Conservation (phyloP, 129 eudicot species). For the Chrysanthemum makinoi region DNA sequence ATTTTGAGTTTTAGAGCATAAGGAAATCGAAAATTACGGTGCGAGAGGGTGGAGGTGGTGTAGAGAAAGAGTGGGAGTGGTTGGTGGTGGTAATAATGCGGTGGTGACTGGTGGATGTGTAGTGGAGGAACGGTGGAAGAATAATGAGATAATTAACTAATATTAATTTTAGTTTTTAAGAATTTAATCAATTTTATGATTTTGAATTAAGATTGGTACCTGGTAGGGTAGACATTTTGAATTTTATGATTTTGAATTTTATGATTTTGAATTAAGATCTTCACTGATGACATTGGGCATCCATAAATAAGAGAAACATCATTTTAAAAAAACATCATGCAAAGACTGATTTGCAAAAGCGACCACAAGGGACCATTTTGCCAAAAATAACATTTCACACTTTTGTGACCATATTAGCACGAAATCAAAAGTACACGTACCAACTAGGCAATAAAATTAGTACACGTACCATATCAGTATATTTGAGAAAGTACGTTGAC, state of each 20-base stretch:
- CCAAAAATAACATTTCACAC: too few relatives aligned
- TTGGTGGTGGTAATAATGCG: conserved; percentile 14
- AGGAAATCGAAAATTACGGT: conserved; percentile 27
- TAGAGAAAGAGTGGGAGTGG: conserved; percentile 71
- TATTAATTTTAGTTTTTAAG: conserved; percentile 9
- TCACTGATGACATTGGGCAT: too few relatives aligned
- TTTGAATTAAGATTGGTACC: conserved; percentile 3
- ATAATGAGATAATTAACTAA: conserved; percentile 13
- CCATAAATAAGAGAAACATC: too few relatives aligned
- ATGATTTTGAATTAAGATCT: too few relatives aligned
- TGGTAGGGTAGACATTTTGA: conserved; percentile 25
- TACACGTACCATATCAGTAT: too few relatives aligned
- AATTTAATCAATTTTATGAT: background rate
- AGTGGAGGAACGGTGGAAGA: conserved; percentile 23
- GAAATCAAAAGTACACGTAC: too few relatives aligned
- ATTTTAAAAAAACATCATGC: too few relatives aligned
- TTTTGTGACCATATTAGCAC: too few relatives aligned
- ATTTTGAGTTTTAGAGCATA: conserved; percentile 47
- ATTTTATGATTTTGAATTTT: conserved; percentile 45
- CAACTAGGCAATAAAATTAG: too few relatives aligned
- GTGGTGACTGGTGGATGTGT: conserved; percentile 20
- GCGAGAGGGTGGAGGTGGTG: conserved; percentile 6
- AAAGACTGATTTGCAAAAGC: too few relatives aligned
- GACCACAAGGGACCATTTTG: too few relatives aligned
- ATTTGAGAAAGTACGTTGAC: too few relatives aligned